Evolutionary conservation across 345 rosid genomes (phyloP).

Genomic region (Odontarrhena argentea): DNA sequence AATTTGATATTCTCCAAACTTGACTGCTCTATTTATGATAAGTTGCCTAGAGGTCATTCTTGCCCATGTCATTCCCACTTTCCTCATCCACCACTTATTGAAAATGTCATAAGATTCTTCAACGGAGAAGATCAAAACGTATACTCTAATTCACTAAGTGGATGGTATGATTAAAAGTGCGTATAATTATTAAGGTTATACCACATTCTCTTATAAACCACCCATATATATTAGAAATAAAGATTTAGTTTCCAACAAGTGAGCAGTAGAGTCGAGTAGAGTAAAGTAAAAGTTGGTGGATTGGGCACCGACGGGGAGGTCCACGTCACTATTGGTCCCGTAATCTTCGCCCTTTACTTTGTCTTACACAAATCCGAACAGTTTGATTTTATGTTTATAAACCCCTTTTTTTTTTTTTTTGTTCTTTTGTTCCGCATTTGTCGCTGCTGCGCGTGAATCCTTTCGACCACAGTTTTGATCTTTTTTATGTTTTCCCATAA

Average conservation of each 20-base stretch:
- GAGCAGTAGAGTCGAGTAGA: neutral
- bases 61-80: too few relatives aligned
- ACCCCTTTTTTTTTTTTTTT: neutral
- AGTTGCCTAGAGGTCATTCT: too few relatives aligned
- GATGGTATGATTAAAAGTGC: too few relatives aligned
- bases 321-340: conserved; percentile 44
- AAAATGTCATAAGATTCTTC: too few relatives aligned
- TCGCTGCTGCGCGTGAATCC: conserved; percentile 36
- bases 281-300: conserved; percentile 30
- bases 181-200: neutral
- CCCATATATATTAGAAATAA: neutral
- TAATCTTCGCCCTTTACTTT: conserved; percentile 32
- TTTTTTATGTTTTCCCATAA: conserved; percentile 12
- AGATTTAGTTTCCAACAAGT: conserved; percentile 10
- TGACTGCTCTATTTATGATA: too few relatives aligned
- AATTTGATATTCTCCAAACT: too few relatives aligned
- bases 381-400: conserved; percentile 27
- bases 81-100: too few relatives aligned
- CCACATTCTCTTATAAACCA: neutral
- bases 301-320: conserved; percentile 44
- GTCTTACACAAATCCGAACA: conserved; percentile 37
- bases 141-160: too few relatives aligned
- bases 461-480: conserved; percentile 22
- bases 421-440: conserved; percentile 32
- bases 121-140: too few relatives aligned